Base-by-base conservation (phyloP, 2,329 filamentous ascomycete genomes). In the Monosporascus ibericus region DNA sequence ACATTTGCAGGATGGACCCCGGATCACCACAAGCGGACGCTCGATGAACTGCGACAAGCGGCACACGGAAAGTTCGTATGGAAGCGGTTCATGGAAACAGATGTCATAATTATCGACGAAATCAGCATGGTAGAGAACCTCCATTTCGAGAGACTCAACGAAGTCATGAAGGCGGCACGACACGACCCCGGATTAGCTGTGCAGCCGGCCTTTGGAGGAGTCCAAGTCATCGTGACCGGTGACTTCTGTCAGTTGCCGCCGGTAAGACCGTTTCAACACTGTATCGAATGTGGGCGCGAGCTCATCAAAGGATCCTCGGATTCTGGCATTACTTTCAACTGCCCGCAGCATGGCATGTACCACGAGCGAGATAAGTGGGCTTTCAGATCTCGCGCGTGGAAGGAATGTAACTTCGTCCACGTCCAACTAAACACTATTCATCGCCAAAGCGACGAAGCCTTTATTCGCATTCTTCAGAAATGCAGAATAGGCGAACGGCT, bases 91-190 rank as follows among this genome's bases (percentile, higher is more conserved):
- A 59, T 20, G 0, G 34, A 63, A 0, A 81, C 77, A 0, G 71
- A 85, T 48, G 76, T 84, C 1, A 70, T 87, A 1, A 74, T 87
- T 24, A 80, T 87, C 17, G 83, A 87, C 58, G 84, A 87, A 64
- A 80, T 87, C 52, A 82, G 77, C 55, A 87, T 87, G 84, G 72
- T 86, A 0, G 79, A 83, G 48, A 80, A 76, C 50, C 62, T 74
- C 6, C 70, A 76, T 47, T 76, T 84, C 27, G 74, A 80, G 53
- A 73, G 80, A 14, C 64, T 81, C 14, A 77, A 79, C 52, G 63
- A 59, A 3, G 60, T 80, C 3, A 73, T 75, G 68, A 78, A 79
- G 53, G 54, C 49, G 1, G 67, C 65, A 24, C 65, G 68, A 18
- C 18, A n/a, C 5, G 48, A 58, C 2, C 46, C 53, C 2, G 27